A percentile compares a stretch with the other conserved stretches of the same genome.
Conservation (phyloP, 2,329 filamentous ascomycete species). For the Beauveria asiatica region DNA sequence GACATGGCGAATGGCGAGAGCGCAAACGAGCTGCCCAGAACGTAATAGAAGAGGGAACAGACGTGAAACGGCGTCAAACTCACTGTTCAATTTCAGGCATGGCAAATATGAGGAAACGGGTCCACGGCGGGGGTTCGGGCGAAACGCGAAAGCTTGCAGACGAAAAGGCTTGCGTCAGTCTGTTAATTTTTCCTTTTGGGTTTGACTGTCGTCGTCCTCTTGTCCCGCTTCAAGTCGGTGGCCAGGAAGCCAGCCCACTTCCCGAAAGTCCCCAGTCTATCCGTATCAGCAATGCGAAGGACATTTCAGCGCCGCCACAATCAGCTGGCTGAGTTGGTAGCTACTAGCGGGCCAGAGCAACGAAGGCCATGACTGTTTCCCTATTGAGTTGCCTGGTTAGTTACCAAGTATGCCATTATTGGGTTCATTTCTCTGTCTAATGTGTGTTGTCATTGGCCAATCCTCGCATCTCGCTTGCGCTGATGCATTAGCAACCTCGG, state of each 20-base stretch:
- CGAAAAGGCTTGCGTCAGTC: slow-evolving; percentile 8
- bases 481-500: not conserved
- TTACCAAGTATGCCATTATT: too few relatives aligned
- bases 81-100: not conserved
- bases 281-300: not conserved
- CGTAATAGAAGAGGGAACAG: not conserved
- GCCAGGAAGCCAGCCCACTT: not conserved
- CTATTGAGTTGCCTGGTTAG: too few relatives aligned
- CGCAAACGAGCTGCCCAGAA: not conserved
- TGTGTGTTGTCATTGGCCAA: not conserved
- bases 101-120: not conserved
- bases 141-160: not conserved
- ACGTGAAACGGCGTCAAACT: not conserved
- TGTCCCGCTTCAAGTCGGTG: not conserved
- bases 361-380: not conserved
- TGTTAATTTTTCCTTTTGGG: not conserved
- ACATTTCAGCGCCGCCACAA: not conserved
- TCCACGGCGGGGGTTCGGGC: not conserved
- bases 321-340: slow-evolving; percentile 3
- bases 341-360: not conserved
- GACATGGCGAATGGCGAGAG: not conserved
- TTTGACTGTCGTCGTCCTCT: not conserved
- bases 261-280: not conserved
- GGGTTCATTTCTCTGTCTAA: not conserved
- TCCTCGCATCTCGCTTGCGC: not conserved